phyloP scores from a whole-genome alignment of 1,139 yeast species.

The Blastobotrys persicus region DNA sequence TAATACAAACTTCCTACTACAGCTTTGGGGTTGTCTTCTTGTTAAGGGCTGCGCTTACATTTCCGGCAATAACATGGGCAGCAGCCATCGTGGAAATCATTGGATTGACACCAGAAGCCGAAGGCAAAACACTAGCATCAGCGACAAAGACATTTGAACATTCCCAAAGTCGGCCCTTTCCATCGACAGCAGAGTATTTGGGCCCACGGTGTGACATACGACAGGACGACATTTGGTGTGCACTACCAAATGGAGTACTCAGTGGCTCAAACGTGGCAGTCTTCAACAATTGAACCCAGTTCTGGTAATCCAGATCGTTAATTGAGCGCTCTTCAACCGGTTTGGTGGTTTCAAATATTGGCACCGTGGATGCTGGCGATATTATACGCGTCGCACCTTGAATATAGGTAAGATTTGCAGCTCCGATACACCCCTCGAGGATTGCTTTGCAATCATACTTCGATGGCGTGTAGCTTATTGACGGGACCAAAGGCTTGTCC shows the following conservation, averaged over 20 bases:
- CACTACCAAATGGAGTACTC: constrained; percentile 48
- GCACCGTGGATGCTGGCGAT: constrained; percentile 43
- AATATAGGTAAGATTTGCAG: constrained; percentile 50
- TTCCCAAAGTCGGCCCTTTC: constrained; percentile 51
- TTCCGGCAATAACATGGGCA: constrained; percentile 31
- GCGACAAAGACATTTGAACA: constrained; percentile 54
- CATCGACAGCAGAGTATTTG: constrained; percentile 49
- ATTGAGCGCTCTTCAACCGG: constrained; percentile 46
- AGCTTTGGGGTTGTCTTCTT: constrained; percentile 7
- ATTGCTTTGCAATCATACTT: constrained; percentile 48
- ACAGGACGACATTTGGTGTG: constrained; percentile 62
- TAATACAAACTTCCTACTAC: neutral
- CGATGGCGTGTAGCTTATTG: constrained; percentile 44
- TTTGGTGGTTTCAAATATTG: constrained; percentile 42
- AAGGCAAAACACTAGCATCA: constrained; percentile 56
- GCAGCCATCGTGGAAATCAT: constrained; percentile 37
- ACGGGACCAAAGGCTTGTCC: constrained; percentile 40
- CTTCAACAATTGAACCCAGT: constrained; percentile 44
- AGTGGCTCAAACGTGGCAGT: constrained; percentile 36
- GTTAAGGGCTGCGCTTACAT: constrained; percentile 28
- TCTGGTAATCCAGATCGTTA: constrained; percentile 47
- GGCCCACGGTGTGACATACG: constrained; percentile 54
- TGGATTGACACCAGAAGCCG: constrained; percentile 60
- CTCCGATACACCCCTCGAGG: constrained; percentile 42
- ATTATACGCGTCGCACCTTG: constrained; percentile 52